Evolutionary conservation across 2,329 filamentous ascomycete genomes (phyloP).

Genomic region (Polychaeton citri): DNA sequence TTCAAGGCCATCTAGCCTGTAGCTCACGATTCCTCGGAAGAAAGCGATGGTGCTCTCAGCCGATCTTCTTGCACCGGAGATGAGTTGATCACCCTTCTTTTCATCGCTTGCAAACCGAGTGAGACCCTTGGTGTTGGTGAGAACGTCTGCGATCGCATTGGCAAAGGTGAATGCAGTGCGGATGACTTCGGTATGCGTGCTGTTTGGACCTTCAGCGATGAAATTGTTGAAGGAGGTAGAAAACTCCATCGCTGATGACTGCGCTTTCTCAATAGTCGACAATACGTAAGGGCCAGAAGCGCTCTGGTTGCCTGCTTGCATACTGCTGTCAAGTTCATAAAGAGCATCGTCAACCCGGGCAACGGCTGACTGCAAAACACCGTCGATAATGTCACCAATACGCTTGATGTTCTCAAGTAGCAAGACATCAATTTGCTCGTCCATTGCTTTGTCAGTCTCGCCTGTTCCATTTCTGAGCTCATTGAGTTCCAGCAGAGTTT

Average conservation of each 20-base stretch:
- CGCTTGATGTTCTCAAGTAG: slow-evolving; percentile 78
- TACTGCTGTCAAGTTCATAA: slow-evolving; percentile 92
- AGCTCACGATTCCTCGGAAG: slow-evolving; percentile 88
- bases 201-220: slow-evolving; percentile 89
- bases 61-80: slow-evolving; percentile 69
- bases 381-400: slow-evolving; percentile 96
- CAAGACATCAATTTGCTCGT: slow-evolving; percentile 82
- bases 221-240: slow-evolving; percentile 98
- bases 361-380: slow-evolving; percentile 83
- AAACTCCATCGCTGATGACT: slow-evolving; percentile 88
- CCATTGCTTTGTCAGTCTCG: slow-evolving; percentile 65
- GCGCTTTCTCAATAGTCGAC: slow-evolving; percentile 94
- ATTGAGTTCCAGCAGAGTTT: slow-evolving; percentile 83
- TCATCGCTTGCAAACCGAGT: slow-evolving; percentile 88
- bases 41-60: slow-evolving; percentile 83
- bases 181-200: slow-evolving; percentile 80
- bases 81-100: slow-evolving; percentile 78
- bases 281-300: slow-evolving; percentile 88
- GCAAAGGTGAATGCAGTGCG: slow-evolving; percentile 83
- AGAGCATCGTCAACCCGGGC: slow-evolving; percentile 90
- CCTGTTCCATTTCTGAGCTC: slow-evolving; percentile 53
- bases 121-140: slow-evolving; percentile 92
- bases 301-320: slow-evolving; percentile 98
- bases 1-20: slow-evolving; percentile 82
- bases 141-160: slow-evolving; percentile 80